These are phyloP conservation scores for Pulveroboletus sp. DNA, from an alignment of 768 basidiomycete species.

Conservation along the genomic window DNA sequence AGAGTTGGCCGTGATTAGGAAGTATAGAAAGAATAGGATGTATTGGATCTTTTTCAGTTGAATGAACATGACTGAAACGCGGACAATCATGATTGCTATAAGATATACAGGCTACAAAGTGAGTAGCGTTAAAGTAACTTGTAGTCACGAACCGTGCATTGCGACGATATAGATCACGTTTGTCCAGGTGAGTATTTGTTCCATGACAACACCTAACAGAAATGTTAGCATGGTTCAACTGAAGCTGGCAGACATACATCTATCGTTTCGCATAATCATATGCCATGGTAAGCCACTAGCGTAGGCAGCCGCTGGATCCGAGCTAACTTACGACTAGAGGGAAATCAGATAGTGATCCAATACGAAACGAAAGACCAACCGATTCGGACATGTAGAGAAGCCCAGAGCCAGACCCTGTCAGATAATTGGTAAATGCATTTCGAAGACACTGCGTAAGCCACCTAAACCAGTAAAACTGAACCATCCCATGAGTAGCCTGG, in stretches of 20 bases:
- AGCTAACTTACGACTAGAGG: conserved; percentile 6
- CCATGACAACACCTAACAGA: not conserved
- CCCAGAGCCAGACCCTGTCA: not conserved
- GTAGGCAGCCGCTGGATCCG: too few relatives aligned
- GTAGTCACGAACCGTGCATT: conserved; percentile 5
- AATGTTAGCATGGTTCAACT: not conserved
- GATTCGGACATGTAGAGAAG: not conserved
- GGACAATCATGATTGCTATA: conserved; percentile 15
- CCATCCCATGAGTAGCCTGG: not conserved
- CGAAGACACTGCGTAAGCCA: not conserved
- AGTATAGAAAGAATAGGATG: conserved; percentile 3
- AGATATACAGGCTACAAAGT: not conserved
- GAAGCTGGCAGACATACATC: conserved; percentile 1
- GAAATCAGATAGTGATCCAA: not conserved
- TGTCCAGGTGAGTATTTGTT: not conserved
- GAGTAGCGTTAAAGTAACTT: too few relatives aligned
- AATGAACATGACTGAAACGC: conserved; percentile 14
- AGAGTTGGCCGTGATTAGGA: not conserved
- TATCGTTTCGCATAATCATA: not conserved
- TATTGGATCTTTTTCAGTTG: not conserved
- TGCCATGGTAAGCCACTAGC: not conserved
- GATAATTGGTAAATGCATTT: not conserved
- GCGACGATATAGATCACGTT: not conserved
- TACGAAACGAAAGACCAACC: not conserved
- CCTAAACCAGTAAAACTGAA: conserved; percentile 2